Conservation (phyloP, 169 alveolate species). For the Eimeria zaria region DNA sequence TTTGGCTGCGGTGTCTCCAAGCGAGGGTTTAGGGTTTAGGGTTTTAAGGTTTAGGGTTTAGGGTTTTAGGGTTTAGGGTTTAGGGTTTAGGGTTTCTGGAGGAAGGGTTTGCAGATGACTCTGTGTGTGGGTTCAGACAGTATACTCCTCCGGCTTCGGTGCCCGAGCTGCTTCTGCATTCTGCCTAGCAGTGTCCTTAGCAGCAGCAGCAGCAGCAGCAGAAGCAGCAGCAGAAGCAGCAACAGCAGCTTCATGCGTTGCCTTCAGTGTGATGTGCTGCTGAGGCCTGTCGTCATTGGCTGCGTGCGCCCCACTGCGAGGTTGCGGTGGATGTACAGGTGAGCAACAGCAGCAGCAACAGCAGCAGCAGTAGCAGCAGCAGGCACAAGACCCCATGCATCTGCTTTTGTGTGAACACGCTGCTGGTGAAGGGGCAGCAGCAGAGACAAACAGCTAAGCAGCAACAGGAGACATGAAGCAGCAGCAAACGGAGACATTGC, state of each 20-base stretch:
- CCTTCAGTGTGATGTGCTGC: not conserved
- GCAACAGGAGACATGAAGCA: not conserved
- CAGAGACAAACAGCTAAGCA: not conserved
- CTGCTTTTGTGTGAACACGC: not conserved
- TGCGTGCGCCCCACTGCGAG: not conserved
- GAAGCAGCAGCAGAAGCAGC: not conserved
- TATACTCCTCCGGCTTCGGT: not conserved
- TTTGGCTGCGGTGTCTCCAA: not conserved
- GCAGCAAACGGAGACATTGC: not conserved
- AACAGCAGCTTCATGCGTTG: slow-evolving; percentile 18
- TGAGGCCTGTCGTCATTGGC: slow-evolving; percentile 11
- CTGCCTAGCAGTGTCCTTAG: not conserved
- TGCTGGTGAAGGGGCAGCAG: not conserved
- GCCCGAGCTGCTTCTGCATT: slow-evolving; percentile 24
- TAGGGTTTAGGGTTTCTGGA: slow-evolving; percentile 18
- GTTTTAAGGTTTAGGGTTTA: too few relatives aligned
- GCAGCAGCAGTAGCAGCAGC: not conserved
- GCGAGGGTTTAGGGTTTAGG: not conserved
- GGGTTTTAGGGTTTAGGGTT: too few relatives aligned
- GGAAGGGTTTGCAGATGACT: too few relatives aligned
- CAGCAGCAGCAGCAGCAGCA: slow-evolving; percentile 6
- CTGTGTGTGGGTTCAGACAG: slow-evolving; percentile 4
- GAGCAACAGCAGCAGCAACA: slow-evolving; percentile 33
- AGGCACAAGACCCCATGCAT: not conserved
- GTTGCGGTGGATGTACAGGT: slow-evolving; percentile 50